Percentiles rank a stretch among this genome's conserved stretches.
Conservation (phyloP, 2,329 filamentous ascomycete species). For the Aureobasidium sp. region DNA sequence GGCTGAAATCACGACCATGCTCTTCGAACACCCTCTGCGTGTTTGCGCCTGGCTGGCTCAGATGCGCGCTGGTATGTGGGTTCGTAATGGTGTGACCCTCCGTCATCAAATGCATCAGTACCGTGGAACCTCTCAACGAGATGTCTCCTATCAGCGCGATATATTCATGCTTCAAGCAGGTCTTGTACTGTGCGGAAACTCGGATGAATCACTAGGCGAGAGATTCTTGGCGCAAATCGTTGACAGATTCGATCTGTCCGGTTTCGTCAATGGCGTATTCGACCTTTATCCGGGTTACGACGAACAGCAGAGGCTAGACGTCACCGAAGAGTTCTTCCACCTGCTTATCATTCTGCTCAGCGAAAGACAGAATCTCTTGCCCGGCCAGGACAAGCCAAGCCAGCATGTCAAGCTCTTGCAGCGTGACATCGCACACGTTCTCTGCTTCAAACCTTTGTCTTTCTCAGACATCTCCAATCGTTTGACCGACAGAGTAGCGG, state of each 20-base stretch:
- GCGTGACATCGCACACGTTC: conserved; percentile 82
- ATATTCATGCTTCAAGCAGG: conserved; percentile 91
- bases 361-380: conserved; percentile 74
- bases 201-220: conserved; percentile 41
- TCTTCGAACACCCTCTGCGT: conserved; percentile 87
- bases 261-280: conserved; percentile 82
- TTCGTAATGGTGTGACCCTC: conserved; percentile 91
- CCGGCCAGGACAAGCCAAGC: conserved; percentile 56
- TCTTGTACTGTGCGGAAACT: conserved; percentile 76
- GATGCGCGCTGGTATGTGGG: conserved; percentile 98
- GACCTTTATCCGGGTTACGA: conserved; percentile 70
- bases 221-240: conserved; percentile 79
- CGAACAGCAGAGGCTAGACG: conserved; percentile 79
- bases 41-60: conserved; percentile 96
- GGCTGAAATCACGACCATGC: conserved; percentile 25
- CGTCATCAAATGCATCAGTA: conserved; percentile 94
- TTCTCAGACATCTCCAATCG: conserved; percentile 87
- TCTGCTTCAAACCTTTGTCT: conserved; percentile 93
- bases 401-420: conserved; percentile 57
- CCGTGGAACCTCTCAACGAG: conserved; percentile 77
- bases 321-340: conserved; percentile 93
- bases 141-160: conserved; percentile 90
- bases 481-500: conserved; percentile 80
- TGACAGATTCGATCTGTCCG: conserved; percentile 81
- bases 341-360: conserved; percentile 85